Percentiles rank a stretch among this genome's conserved stretches.
phyloP scores from a whole-genome alignment of 352 stramenopile genomes.

The Pythium brassicae region DNA sequence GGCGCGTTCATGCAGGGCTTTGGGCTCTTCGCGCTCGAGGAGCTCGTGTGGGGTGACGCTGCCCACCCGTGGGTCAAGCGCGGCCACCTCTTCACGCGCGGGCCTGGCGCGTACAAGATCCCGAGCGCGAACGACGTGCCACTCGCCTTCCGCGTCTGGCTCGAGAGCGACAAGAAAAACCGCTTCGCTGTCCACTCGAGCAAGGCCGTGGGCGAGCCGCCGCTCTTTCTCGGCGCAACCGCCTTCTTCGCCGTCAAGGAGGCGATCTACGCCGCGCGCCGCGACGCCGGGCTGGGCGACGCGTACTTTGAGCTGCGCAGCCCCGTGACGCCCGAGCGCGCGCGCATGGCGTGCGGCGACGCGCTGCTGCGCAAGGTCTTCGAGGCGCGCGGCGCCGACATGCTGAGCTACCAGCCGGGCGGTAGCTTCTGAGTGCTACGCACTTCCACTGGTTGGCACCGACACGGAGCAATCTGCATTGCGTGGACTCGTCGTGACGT shows the following conservation, averaged over 20 bases:
- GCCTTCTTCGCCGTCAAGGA: constrained; percentile 97
- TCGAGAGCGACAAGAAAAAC: constrained; percentile 93
- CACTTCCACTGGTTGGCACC: no score
- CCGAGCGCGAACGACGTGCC: constrained; percentile 95
- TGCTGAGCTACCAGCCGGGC: constrained; percentile 51
- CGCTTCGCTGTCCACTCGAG: constrained; percentile 94
- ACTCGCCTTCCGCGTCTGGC: constrained; percentile 92
- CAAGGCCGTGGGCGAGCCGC: constrained; percentile 95
- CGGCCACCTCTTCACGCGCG: constrained; percentile 91
- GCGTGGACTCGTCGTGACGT: no score
- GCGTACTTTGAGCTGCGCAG: constrained; percentile 72
- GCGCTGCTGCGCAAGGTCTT: constrained; percentile 70
- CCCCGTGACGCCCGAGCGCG: constrained; percentile 77
- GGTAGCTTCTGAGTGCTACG: constrained; percentile 71
- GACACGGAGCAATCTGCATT: no score
- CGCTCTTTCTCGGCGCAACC: constrained; percentile 92
- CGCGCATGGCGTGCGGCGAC: constrained; percentile 80
- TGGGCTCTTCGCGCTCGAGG: constrained; percentile 93
- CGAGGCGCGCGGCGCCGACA: constrained; percentile 47
- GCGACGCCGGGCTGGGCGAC: constrained; percentile 44
- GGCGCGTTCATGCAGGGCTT: constrained; percentile 96
- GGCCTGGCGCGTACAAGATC: constrained; percentile 97
- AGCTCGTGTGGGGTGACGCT: constrained; percentile 93
- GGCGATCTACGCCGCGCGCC: constrained; percentile 84
- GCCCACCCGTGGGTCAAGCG: constrained; percentile 92